Evolutionary conservation across 768 basidiomycete genomes (phyloP).

Genomic region (Crucibulum laeve): DNA sequence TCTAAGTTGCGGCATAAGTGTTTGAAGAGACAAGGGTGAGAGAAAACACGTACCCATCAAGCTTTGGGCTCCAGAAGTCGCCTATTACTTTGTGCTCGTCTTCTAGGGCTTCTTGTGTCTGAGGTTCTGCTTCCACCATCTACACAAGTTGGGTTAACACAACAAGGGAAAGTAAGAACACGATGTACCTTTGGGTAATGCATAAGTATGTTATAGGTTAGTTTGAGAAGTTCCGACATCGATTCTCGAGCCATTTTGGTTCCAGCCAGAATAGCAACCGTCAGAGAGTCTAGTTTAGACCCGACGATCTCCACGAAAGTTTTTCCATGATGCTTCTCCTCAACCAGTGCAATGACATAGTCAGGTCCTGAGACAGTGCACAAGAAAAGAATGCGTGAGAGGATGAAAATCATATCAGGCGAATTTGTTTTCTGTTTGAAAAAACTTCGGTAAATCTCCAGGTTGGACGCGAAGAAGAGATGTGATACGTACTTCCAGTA

Average conservation of each 20-base stretch:
- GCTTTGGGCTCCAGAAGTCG: constrained; percentile 69
- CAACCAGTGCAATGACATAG: constrained; percentile 59
- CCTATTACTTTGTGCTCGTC: constrained; percentile 51
- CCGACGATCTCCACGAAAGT: constrained; percentile 62
- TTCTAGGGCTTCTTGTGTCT: constrained; percentile 20
- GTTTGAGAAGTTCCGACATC: constrained; percentile 78
- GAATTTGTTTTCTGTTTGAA: constrained; percentile 49
- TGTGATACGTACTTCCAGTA: constrained; percentile 50
- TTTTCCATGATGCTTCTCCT: constrained; percentile 52
- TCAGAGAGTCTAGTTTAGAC: constrained; percentile 56
- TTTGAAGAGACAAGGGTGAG: background rate
- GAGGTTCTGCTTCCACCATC: constrained; percentile 44
- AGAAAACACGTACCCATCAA: constrained; percentile 57
- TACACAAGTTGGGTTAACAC: constrained; percentile 9
- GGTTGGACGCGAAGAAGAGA: constrained; percentile 7
- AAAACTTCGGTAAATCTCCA: background rate
- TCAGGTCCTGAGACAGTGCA: constrained; percentile 50
- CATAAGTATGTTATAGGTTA: constrained; percentile 74
- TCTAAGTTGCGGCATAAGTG: constrained; percentile 26
- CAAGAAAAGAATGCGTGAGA: constrained; percentile 75
- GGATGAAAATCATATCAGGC: constrained; percentile 67
- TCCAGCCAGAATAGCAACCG: constrained; percentile 42
- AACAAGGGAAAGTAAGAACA: background rate
- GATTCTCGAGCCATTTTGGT: constrained; percentile 63
- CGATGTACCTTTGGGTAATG: constrained; percentile 73